Evolutionary conservation across 768 basidiomycete species (phyloP), one percentile per base, ranked within the genome.

Genomic region (Astraeus odoratus): DNA sequence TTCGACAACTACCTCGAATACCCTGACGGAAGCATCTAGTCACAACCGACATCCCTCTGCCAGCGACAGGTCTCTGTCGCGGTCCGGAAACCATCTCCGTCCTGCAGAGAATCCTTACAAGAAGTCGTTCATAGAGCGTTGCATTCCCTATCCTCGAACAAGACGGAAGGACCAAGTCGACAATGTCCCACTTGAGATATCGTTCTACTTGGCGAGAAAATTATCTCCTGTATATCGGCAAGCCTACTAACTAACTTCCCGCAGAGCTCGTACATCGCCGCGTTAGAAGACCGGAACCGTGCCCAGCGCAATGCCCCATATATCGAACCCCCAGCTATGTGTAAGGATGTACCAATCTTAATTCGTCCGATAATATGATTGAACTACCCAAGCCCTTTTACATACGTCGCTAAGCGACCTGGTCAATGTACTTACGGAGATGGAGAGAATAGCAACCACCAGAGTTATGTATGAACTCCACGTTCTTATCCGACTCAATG

Each of bases 401-500:
- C 44, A 80, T 0, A 55, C 47, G 2, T 57, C 78, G 4, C 58
- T 86, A 5, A 74, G 72, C 52, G 67, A 72, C 44, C 70, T 83
- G 22, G 76, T 80, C 3, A 81, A 84, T 38, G 73, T 76, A 22
- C 64, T 86, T 41, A 83, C 82, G 10, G 80, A 81, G 4, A 67
- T 86, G 1, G 84, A 87, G 54, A 70, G 84, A 25, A 83, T 86
- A 51, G 67, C 86, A 3, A 85, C 83, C 0, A 84, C 82, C 1
- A 81, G 83, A 1, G 45, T 41, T n/a, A 34, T 46, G 45, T 46
- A 41, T 9, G 30, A 13, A 24, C 16, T 33, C 18, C 22, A 24
- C 10, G n/a, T 33, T 5, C 4, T n/a, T 16, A 7, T 15, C 36
- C 27, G 9, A 23, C 12, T 5, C 22, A 5, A 18, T 45, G 24